Conservation (phyloP, 1,284 basidiomycete genomes). For the Fomitopsis betulina region DNA sequence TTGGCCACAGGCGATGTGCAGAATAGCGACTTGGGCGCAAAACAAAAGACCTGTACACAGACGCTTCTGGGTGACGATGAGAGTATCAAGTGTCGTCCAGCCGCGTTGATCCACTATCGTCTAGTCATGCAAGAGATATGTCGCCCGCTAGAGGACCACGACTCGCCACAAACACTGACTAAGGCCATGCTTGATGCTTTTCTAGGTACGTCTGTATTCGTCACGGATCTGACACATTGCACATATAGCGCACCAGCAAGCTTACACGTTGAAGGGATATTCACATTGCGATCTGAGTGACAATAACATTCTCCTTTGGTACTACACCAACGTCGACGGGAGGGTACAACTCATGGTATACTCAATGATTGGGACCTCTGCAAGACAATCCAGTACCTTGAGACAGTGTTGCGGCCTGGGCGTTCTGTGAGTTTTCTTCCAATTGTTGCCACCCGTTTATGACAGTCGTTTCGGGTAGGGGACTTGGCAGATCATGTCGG, state of each 20-base stretch:
- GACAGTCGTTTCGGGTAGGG: too few relatives aligned
- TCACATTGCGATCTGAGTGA: too few relatives aligned
- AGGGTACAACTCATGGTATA: too few relatives aligned
- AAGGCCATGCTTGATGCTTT: slow-evolving; percentile 1
- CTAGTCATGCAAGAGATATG: too few relatives aligned
- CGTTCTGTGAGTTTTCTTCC: too few relatives aligned
- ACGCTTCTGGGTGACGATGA: not conserved
- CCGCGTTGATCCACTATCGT: too few relatives aligned
- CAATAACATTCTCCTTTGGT: too few relatives aligned
- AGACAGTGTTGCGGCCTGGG: too few relatives aligned
- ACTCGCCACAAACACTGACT: not conserved
- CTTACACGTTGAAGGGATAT: not conserved
- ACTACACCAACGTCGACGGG: too few relatives aligned
- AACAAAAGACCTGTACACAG: not conserved
- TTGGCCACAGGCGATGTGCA: slow-evolving; percentile 4
- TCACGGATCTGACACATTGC: too few relatives aligned
- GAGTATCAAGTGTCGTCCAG: not conserved
- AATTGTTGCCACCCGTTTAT: too few relatives aligned
- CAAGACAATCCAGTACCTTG: too few relatives aligned
- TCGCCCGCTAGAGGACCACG: slow-evolving; percentile 2
- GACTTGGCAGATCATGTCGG: slow-evolving; percentile 13
- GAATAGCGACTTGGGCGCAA: not conserved
- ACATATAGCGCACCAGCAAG: slow-evolving; percentile 4
- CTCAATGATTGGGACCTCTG: not conserved
- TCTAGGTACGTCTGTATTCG: slow-evolving; percentile 1